A percentile compares a stretch with the other conserved stretches of the same genome.
phyloP scores from a whole-genome alignment of 306 rosid genomes.

The peach (Prunus persica) region DNA sequence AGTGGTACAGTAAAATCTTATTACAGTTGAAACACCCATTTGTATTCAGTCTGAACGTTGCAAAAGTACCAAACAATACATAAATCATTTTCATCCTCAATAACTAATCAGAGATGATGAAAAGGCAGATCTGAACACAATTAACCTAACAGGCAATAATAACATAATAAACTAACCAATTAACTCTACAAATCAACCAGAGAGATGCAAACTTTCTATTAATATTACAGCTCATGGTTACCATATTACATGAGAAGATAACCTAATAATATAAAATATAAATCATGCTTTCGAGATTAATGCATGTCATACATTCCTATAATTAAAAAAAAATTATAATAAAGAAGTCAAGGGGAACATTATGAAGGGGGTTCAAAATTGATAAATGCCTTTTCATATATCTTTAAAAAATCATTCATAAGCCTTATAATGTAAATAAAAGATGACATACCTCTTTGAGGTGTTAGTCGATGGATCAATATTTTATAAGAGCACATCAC shows the following conservation, averaged over 20 bases:
- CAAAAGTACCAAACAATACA: background rate
- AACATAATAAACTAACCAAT: background rate
- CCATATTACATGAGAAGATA: background rate
- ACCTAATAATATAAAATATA: too few species aligned
- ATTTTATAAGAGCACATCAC: constrained; percentile 27
- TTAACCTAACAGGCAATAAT: background rate
- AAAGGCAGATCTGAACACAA: background rate
- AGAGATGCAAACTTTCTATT: background rate
- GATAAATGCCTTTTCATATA: background rate
- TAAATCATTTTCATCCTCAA: background rate
- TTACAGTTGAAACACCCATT: background rate
- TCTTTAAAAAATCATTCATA: background rate
- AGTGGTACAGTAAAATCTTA: too few species aligned
- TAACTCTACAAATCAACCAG: background rate
- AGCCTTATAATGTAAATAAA: constrained; percentile 23
- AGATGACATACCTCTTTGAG: constrained; percentile 47
- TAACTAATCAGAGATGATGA: background rate
- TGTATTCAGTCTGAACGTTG: background rate
- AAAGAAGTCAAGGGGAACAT: background rate
- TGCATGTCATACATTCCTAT: background rate
- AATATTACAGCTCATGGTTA: background rate
- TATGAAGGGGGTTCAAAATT: background rate
- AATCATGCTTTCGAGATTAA: too few species aligned
- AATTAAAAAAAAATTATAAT: background rate
- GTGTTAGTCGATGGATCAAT: constrained; percentile 30